These are phyloP conservation scores for Colletotrichum noveboracense DNA, from an alignment of 2,329 filamentous ascomycete species.

Conservation along the genomic window DNA sequence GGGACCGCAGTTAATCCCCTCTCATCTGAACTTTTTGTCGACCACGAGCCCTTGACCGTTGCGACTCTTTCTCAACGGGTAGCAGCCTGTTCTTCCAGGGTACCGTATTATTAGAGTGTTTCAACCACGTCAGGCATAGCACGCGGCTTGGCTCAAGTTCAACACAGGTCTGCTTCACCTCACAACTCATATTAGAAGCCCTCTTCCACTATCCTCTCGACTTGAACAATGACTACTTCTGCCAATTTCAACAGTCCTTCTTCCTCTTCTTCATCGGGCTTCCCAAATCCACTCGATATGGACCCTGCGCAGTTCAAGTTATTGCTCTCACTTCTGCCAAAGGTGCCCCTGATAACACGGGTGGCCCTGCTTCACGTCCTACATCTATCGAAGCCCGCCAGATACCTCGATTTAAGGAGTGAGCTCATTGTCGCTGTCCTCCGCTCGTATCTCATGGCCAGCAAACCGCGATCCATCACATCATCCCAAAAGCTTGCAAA, in stretches of 20 bases:
- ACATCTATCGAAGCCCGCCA: slow-evolving; percentile 70
- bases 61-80: not conserved
- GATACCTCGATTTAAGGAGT: slow-evolving; percentile 80
- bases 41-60: slow-evolving; percentile 1
- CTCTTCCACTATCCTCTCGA: not conserved
- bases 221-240: not conserved
- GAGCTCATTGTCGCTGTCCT: slow-evolving; percentile 75
- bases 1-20: not conserved
- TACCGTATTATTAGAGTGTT: slow-evolving; percentile 8
- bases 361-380: slow-evolving; percentile 69
- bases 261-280: not conserved
- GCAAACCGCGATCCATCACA: slow-evolving; percentile 55
- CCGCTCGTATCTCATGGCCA: slow-evolving; percentile 64
- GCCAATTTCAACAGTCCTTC: not conserved
- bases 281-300: slow-evolving; percentile 12
- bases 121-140: slow-evolving; percentile 9
- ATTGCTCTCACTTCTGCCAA: slow-evolving; percentile 47
- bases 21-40: not conserved
- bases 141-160: not conserved
- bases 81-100: not conserved
- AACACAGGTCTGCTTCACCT: not conserved
- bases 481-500: slow-evolving; percentile 68
- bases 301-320: slow-evolving; percentile 17
- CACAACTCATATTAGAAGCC: not conserved
- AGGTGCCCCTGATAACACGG: slow-evolving; percentile 67